Conservation (phyloP, 2,329 filamentous ascomycete genomes). For the Penicillium sp. region DNA sequence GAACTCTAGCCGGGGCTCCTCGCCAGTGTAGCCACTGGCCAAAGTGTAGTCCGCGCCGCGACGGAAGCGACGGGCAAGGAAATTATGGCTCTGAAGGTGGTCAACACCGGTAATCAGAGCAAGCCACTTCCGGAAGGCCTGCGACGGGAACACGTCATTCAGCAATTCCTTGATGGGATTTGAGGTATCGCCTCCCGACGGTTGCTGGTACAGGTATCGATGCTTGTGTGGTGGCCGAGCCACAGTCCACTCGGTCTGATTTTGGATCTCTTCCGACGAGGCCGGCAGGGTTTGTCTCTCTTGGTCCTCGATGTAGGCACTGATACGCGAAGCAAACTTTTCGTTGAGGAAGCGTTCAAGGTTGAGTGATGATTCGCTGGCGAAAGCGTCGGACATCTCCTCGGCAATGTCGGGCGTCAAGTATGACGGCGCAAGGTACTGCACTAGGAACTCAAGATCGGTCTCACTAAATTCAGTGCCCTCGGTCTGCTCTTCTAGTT, state of each 20-base stretch:
- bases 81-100: constrained; percentile 67
- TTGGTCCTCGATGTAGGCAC: constrained; percentile 67
- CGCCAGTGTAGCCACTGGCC: constrained; percentile 75
- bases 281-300: constrained; percentile 53
- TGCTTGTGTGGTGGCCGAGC: constrained; percentile 93
- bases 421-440: constrained; percentile 87
- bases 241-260: constrained; percentile 66
- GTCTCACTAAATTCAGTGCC: constrained; percentile 66
- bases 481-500: constrained; percentile 52
- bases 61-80: constrained; percentile 85
- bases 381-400: constrained; percentile 76
- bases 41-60: constrained; percentile 88
- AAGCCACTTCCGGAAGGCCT: constrained; percentile 87
- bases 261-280: constrained; percentile 58
- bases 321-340: constrained; percentile 74
- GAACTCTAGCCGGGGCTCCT: constrained; percentile 76
- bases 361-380: constrained; percentile 79
- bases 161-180: constrained; percentile 72
- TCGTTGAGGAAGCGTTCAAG: constrained; percentile 75
- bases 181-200: constrained; percentile 34
- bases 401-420: constrained; percentile 89
- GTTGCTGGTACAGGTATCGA: constrained; percentile 79
- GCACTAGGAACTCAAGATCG: constrained; percentile 85
- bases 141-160: constrained; percentile 78
- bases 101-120: constrained; percentile 74